phyloP scores from a whole-genome alignment of 768 basidiomycete genomes.

The Amanita jacksonii region DNA sequence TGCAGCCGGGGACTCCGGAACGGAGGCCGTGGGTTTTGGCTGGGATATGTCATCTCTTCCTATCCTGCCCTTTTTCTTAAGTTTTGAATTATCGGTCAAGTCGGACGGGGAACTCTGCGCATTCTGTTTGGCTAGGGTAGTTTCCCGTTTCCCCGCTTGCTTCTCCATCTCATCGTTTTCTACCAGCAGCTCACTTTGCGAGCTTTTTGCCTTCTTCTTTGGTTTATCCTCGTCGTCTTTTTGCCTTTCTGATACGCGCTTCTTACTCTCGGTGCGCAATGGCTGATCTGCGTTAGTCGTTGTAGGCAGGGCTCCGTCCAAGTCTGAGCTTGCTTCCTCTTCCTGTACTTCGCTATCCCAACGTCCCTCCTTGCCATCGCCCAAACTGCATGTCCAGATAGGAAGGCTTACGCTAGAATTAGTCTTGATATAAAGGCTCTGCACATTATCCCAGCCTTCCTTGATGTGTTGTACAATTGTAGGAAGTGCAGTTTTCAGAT shows the following conservation, averaged over 20 bases:
- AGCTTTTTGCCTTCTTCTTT: constrained; percentile 40
- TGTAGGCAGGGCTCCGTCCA: constrained; percentile 13
- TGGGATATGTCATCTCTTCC: too few species aligned
- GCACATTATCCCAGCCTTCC: constrained; percentile 86
- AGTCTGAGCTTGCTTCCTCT: constrained; percentile 16
- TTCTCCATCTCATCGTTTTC: constrained; percentile 35
- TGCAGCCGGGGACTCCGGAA: too few species aligned
- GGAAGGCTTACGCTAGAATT: constrained; percentile 78
- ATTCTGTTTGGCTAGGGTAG: not conserved
- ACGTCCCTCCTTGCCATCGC: constrained; percentile 43
- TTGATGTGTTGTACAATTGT: constrained; percentile 59
- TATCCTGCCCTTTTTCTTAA: too few species aligned
- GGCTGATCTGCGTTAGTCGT: too few species aligned
- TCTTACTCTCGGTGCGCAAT: constrained; percentile 20
- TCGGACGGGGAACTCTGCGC: not conserved
- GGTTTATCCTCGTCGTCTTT: constrained; percentile 29
- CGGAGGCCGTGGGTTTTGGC: too few species aligned
- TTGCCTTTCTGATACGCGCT: constrained; percentile 26
- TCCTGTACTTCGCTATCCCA: constrained; percentile 40
- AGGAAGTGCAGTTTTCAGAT: constrained; percentile 73
- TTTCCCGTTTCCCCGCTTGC: constrained; percentile 24
- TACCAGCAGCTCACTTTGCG: too few species aligned
- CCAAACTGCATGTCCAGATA: constrained; percentile 80
- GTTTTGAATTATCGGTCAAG: too few species aligned
- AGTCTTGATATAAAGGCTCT: constrained; percentile 85